Evolutionary conservation across 2,329 filamentous ascomycete species (phyloP).

Genomic region (Colletotrichum ledebouriae): DNA sequence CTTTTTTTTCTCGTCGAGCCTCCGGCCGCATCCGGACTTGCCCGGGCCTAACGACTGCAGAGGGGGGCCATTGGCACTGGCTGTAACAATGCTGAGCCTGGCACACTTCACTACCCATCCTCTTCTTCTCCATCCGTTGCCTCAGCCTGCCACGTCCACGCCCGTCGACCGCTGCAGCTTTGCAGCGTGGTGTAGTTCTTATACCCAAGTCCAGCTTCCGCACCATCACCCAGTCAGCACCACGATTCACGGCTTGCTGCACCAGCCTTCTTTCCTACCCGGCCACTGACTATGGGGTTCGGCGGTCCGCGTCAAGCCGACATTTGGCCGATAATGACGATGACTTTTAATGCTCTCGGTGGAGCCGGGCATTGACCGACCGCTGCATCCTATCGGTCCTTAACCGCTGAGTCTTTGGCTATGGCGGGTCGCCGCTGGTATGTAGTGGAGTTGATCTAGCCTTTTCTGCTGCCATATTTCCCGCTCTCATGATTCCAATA

Average conservation of each 20-base stretch:
- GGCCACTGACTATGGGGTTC: not conserved
- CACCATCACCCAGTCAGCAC: not conserved
- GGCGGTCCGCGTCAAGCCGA: constrained; percentile 39
- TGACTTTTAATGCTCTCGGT: constrained; percentile 40
- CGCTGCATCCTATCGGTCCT: constrained; percentile 41
- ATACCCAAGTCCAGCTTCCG: not conserved
- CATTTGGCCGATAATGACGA: constrained; percentile 42
- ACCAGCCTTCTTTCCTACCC: not conserved
- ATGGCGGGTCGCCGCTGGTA: constrained; percentile 28
- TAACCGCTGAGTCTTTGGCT: constrained; percentile 40
- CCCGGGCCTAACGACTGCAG: constrained; percentile 11
- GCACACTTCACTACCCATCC: not conserved
- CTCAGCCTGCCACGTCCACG: constrained; percentile 6
- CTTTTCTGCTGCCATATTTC: constrained; percentile 34
- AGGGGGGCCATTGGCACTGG: not conserved
- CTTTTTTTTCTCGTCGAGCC: constrained; percentile 16
- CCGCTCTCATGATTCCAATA: constrained; percentile 19
- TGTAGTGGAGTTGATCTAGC: constrained; percentile 35
- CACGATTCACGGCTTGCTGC: not conserved
- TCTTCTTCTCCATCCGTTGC: not conserved
- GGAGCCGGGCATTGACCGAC: constrained; percentile 39
- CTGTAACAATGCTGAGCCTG: not conserved
- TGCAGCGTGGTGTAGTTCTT: not conserved
- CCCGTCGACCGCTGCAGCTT: no score
- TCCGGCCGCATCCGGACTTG: constrained; percentile 33